These are phyloP conservation scores for Dothidotthia symphoricarpi DNA, from an alignment of 2,329 filamentous ascomycete genomes.

Conservation along the genomic window DNA sequence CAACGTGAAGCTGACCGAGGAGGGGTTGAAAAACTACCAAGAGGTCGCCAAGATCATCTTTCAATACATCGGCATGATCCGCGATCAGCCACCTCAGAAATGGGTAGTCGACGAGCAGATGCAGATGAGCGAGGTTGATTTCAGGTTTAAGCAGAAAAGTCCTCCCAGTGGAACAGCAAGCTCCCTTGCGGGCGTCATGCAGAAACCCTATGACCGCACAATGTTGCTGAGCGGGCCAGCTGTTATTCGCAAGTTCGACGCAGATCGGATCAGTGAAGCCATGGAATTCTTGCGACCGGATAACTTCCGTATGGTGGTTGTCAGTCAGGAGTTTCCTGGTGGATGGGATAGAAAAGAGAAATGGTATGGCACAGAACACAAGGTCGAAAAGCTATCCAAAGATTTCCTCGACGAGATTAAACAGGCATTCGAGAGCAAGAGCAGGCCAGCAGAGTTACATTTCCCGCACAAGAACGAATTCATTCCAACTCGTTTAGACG, in stretches of 20 bases:
- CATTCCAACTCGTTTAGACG: constrained; percentile 87
- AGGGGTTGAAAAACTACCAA: constrained; percentile 77
- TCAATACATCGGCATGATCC: constrained; percentile 85
- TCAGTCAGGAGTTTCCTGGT: constrained; percentile 80
- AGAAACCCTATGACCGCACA: constrained; percentile 81
- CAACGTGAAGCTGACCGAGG: constrained; percentile 76
- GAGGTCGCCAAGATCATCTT: constrained; percentile 83
- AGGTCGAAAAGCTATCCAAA: constrained; percentile 71
- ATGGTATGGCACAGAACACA: constrained; percentile 98
- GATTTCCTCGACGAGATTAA: constrained; percentile 72
- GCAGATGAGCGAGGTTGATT: constrained; percentile 85
- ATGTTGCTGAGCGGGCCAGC: constrained; percentile 80
- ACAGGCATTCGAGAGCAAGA: constrained; percentile 59
- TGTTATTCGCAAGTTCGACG: constrained; percentile 76
- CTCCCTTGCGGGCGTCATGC: constrained; percentile 82
- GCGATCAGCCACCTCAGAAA: constrained; percentile 74
- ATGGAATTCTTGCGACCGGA: constrained; percentile 76
- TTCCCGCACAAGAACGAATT: constrained; percentile 94
- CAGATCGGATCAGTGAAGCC: constrained; percentile 70
- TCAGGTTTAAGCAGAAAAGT: constrained; percentile 91
- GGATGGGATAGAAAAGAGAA: constrained; percentile 86
- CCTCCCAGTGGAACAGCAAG: constrained; percentile 88
- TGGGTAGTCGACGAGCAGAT: constrained; percentile 96
- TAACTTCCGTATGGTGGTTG: constrained; percentile 81
- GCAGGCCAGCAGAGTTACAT: constrained; percentile 70